Conservation (phyloP, 1,139 yeast species). For the Debaryomycetaceae sp. region DNA sequence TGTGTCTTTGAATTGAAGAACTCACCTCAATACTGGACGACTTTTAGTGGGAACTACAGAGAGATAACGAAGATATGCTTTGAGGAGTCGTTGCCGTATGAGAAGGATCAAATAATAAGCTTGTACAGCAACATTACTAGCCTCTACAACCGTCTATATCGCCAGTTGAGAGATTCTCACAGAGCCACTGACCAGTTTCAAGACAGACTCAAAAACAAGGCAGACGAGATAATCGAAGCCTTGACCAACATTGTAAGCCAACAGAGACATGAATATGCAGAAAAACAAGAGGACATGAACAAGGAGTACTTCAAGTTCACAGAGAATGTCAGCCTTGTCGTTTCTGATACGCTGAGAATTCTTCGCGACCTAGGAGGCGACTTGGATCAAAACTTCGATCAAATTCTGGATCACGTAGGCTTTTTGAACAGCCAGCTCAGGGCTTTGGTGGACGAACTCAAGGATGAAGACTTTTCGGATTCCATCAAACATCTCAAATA, state of each 20-base stretch:
- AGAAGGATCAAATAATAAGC: slow-evolving; percentile 47
- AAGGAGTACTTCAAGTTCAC: slow-evolving; percentile 10
- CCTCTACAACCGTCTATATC: slow-evolving; percentile 19
- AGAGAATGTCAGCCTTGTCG: slow-evolving; percentile 7
- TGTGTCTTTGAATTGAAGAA: slow-evolving; percentile 42
- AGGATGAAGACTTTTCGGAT: slow-evolving; percentile 5
- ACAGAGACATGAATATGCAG: not conserved
- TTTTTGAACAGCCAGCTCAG: slow-evolving; percentile 9
- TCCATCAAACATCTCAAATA: slow-evolving; percentile 6
- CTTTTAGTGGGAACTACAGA: slow-evolving; percentile 56
- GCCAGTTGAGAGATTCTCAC: slow-evolving; percentile 14
- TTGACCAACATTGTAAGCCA: slow-evolving; percentile 7
- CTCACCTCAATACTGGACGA: slow-evolving; percentile 58
- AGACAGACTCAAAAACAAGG: slow-evolving; percentile 10
- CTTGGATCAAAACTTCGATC: slow-evolving; percentile 7
- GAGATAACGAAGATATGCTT: slow-evolving; percentile 45
- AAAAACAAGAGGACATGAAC: slow-evolving; percentile 9
- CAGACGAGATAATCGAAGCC: slow-evolving; percentile 13
- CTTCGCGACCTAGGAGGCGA: slow-evolving; percentile 3
- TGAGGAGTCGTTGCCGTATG: slow-evolving; percentile 49
- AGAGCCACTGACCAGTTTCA: slow-evolving; percentile 9
- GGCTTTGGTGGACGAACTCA: slow-evolving; percentile 6
- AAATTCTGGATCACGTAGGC: slow-evolving; percentile 11
- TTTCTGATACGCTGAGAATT: slow-evolving; percentile 1
- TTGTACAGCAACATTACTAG: slow-evolving; percentile 47